Evolutionary conservation across 495 filamentous ascomycete genomes (phyloP).

Genomic region (Podospora comata): DNA sequence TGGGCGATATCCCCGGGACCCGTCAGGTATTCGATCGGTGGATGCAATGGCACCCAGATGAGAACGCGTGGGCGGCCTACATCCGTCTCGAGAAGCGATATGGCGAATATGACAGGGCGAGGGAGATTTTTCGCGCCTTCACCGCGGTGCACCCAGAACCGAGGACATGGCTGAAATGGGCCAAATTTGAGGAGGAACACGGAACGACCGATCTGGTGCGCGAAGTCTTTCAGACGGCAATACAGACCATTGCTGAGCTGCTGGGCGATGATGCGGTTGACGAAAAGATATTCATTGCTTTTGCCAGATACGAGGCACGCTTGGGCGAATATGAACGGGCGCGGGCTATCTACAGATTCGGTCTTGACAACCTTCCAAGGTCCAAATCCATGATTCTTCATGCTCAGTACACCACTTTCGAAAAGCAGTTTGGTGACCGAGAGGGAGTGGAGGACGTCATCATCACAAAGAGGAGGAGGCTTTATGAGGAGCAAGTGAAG

Average conservation of each 20-base stretch:
- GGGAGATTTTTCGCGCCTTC: slow-evolving; percentile 84
- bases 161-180: slow-evolving; percentile 98
- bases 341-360: slow-evolving; percentile 95
- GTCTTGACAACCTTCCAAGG: slow-evolving; percentile 83
- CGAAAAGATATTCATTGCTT: slow-evolving; percentile 89
- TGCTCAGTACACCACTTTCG: slow-evolving; percentile 92
- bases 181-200: slow-evolving; percentile 92
- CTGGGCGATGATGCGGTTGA: slow-evolving; percentile 96
- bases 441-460: slow-evolving; percentile 96
- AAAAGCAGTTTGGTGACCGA: slow-evolving; percentile 94
- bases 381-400: slow-evolving; percentile 82
- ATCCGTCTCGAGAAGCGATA: slow-evolving; percentile 97
- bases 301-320: slow-evolving; percentile 88
- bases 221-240: slow-evolving; percentile 85
- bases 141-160: slow-evolving; percentile 93
- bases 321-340: slow-evolving; percentile 93
- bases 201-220: slow-evolving; percentile 87
- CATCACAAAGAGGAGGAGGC: slow-evolving; percentile 85
- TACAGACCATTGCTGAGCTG: slow-evolving; percentile 86
- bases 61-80: slow-evolving; percentile 91
- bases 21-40: slow-evolving; percentile 95
- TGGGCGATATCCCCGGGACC: slow-evolving; percentile 88
- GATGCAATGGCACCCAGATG: slow-evolving; percentile 98
- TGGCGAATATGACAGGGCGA: slow-evolving; percentile 78
- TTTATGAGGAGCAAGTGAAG: slow-evolving; percentile 90